These are phyloP conservation scores for Auriscalpium microsporum DNA, from an alignment of 768 basidiomycete species.

Conservation along the genomic window DNA sequence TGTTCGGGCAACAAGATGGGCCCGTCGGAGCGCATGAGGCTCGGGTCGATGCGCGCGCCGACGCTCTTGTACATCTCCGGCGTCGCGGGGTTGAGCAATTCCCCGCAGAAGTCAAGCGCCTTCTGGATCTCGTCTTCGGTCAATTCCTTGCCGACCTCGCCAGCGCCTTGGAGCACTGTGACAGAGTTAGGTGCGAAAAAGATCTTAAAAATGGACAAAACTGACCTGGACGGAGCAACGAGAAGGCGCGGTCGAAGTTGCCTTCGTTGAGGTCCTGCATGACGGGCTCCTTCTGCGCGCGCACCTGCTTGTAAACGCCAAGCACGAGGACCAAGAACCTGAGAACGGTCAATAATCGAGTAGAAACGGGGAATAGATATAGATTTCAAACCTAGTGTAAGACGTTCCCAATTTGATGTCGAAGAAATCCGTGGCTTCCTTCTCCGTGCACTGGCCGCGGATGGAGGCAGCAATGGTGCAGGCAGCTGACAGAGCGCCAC, in stretches of 20 bases:
- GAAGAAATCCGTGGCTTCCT: constrained; percentile 26
- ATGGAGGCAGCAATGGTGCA: constrained; percentile 40
- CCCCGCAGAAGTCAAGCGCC: constrained; percentile 70
- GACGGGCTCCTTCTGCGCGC: constrained; percentile 28
- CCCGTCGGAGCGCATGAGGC: too few species aligned
- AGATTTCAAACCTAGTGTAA: neutral
- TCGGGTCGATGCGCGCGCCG: constrained; percentile 14
- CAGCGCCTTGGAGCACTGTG: constrained; percentile 71
- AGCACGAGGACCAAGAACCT: constrained; percentile 22
- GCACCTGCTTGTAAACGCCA: constrained; percentile 38
- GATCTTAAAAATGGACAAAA: neutral
- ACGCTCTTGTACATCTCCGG: constrained; percentile 46
- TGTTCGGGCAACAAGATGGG: too few species aligned
- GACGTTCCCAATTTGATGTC: neutral
- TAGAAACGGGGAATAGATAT: neutral
- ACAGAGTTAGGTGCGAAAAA: neutral
- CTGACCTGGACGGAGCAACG: constrained; percentile 32
- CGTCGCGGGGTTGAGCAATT: constrained; percentile 61
- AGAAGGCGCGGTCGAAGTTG: constrained; percentile 36
- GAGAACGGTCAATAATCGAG: neutral
- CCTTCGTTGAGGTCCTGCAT: constrained; percentile 34
- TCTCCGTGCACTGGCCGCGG: constrained; percentile 37
- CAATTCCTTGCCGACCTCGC: constrained; percentile 62
- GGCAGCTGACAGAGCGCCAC: constrained; percentile 39
- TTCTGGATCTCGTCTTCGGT: constrained; percentile 68